Evolutionary conservation across 495 filamentous ascomycete genomes (phyloP).

Genomic region (Trichoderma gamsii): DNA sequence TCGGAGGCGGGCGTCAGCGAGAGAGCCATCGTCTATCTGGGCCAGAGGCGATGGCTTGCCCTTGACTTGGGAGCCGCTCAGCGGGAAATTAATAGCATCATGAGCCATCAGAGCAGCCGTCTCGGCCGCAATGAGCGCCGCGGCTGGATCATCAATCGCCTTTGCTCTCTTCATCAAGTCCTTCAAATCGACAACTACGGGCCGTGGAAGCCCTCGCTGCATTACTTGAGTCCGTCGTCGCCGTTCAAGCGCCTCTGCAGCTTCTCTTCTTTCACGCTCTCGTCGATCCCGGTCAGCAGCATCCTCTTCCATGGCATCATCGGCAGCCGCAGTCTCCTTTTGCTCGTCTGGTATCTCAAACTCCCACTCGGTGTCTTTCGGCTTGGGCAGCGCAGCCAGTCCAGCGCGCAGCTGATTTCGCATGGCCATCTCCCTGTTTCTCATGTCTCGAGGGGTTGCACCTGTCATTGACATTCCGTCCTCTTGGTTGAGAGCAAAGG

Average conservation of each 20-base stretch:
- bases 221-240: conserved; percentile 83
- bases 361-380: conserved; percentile 86
- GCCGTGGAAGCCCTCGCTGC: conserved; percentile 76
- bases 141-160: conserved; percentile 30
- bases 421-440: conserved; percentile 63
- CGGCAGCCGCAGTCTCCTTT: conserved; percentile 48
- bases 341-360: conserved; percentile 86
- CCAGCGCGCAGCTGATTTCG: conserved; percentile 64
- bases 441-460: conserved; percentile 72
- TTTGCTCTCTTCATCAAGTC: conserved; percentile 56
- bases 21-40: conserved; percentile 59
- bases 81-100: conserved; percentile 69
- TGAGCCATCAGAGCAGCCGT: conserved; percentile 71
- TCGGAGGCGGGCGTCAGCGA: conserved; percentile 70
- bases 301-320: conserved; percentile 66
- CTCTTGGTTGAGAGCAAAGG: conserved; percentile 72
- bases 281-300: conserved; percentile 74
- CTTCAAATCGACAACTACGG: conserved; percentile 64
- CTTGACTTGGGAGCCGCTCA: conserved; percentile 58
- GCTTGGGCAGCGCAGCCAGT: conserved; percentile 81
- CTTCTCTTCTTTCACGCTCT: conserved; percentile 60
- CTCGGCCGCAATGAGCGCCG: conserved; percentile 63
- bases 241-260: conserved; percentile 68
- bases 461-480: conserved; percentile 53
- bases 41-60: conserved; percentile 56